Evolutionary conservation across 2,329 filamentous ascomycete species (phyloP).

Genomic region (Claviceps sp.): DNA sequence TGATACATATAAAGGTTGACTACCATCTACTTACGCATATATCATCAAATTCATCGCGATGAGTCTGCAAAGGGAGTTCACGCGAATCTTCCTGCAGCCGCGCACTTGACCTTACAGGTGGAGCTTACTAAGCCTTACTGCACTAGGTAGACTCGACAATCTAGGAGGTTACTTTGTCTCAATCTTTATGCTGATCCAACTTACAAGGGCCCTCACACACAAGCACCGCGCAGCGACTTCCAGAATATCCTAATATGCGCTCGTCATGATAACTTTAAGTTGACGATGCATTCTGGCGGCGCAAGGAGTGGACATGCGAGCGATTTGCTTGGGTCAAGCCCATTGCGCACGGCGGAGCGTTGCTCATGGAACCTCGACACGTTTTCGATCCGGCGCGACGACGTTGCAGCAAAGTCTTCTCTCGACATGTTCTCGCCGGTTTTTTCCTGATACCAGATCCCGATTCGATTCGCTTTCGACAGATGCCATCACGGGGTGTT

Average conservation of each 20-base stretch:
- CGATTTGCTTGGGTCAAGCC: conserved; percentile 13
- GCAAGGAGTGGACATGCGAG: conserved; percentile 9
- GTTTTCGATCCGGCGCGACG: background rate
- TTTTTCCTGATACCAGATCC: background rate
- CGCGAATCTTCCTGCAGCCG: too few species aligned
- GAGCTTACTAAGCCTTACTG: too few species aligned
- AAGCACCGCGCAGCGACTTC: too few species aligned
- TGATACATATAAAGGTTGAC: too few species aligned
- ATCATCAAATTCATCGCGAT: too few species aligned
- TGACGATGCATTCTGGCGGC: background rate
- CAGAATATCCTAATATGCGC: background rate
- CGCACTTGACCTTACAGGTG: too few species aligned
- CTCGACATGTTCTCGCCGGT: background rate
- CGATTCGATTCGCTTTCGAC: background rate
- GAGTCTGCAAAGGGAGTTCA: too few species aligned
- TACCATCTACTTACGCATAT: too few species aligned
- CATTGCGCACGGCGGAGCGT: conserved; percentile 12
- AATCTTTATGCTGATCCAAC: too few species aligned
- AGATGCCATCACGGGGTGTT: background rate
- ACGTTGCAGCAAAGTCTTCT: background rate
- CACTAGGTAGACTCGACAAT: too few species aligned
- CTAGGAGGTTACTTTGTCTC: too few species aligned
- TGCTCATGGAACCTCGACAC: conserved; percentile 3
- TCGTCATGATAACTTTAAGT: background rate
- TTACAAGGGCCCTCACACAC: too few species aligned